phyloP scores from a whole-genome alignment of 805 yeast species.

The Schwanniomyces pseudopolymorphus region DNA sequence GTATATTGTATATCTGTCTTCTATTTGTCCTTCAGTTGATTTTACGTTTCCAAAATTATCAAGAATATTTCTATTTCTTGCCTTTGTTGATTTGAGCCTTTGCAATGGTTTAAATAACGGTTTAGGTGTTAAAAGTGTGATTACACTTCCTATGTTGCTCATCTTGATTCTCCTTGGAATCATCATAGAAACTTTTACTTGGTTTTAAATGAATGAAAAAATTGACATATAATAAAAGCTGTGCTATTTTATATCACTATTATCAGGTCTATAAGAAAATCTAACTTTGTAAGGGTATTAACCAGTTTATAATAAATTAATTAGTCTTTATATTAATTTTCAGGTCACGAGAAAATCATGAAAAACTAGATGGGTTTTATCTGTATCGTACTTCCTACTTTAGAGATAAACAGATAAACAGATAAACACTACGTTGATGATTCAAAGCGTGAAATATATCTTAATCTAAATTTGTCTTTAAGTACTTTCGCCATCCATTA shows the following conservation, averaged over 20 bases:
- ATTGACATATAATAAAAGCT: background rate
- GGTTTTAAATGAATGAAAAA: background rate
- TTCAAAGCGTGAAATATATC: too few relatives aligned
- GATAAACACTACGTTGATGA: too few relatives aligned
- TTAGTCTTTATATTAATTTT: background rate
- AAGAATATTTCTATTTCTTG: constrained; percentile 2
- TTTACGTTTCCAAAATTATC: background rate
- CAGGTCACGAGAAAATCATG: background rate
- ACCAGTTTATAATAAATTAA: background rate
- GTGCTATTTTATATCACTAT: background rate
- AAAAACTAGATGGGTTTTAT: background rate
- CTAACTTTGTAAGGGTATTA: background rate
- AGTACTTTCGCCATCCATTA: too few relatives aligned
- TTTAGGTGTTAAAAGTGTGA: background rate
- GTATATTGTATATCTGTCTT: constrained; percentile 6
- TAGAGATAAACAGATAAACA: too few relatives aligned
- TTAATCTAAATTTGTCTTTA: too few relatives aligned
- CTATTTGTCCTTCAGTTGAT: background rate
- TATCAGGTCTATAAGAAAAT: background rate
- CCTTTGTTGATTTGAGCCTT: constrained; percentile 2
- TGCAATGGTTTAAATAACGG: background rate
- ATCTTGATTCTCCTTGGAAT: background rate
- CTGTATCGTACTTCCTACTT: background rate
- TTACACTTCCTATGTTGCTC: background rate
- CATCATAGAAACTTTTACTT: background rate